These are phyloP conservation scores for Microstroma glucosiphilum DNA, from an alignment of 1,284 basidiomycete species.

Conservation along the genomic window DNA sequence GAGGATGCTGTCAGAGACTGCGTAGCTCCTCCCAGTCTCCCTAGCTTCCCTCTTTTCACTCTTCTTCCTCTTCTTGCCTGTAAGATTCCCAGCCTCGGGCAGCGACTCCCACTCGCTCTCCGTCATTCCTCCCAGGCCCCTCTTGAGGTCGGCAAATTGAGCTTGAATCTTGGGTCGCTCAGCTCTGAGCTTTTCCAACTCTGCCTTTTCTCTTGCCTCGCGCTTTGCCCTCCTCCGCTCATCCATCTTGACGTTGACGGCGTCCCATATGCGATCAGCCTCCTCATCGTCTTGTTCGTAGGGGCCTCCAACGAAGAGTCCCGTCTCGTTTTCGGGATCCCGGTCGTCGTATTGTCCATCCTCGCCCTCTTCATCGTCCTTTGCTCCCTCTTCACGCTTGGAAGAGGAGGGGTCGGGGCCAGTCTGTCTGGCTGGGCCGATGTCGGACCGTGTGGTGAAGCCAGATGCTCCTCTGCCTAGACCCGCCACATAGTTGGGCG, in stretches of 20 bases:
- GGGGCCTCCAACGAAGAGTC: conserved; percentile 87
- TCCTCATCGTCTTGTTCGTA: conserved; percentile 98
- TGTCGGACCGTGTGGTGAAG: conserved; percentile 97
- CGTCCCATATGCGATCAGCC: conserved; percentile 88
- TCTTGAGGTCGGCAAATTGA: conserved; percentile 91
- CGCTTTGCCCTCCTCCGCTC: conserved; percentile 72
- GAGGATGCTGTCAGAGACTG: conserved; percentile 80
- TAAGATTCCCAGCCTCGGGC: conserved; percentile 92
- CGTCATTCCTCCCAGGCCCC: conserved; percentile 74
- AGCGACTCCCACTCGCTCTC: conserved; percentile 89
- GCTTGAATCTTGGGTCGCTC: conserved; percentile 83
- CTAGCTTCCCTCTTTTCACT: conserved; percentile 61
- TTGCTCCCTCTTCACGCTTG: conserved; percentile 59
- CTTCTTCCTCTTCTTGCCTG: conserved; percentile 79
- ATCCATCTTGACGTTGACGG: conserved; percentile 85
- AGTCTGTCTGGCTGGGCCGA: conserved; percentile 86
- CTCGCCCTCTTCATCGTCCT: conserved; percentile 70
- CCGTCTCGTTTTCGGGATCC: conserved; percentile 95
- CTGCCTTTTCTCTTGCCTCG: conserved; percentile 68
- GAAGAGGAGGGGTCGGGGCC: neutral
- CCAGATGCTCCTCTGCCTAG: conserved; percentile 66
- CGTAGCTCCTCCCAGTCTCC: conserved; percentile 63
- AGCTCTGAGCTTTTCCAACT: conserved; percentile 66
- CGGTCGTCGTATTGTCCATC: conserved; percentile 83
- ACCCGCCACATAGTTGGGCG: conserved; percentile 46